Conservation (phyloP, 306 rosid genomes). For the Canavalia gladiata region DNA sequence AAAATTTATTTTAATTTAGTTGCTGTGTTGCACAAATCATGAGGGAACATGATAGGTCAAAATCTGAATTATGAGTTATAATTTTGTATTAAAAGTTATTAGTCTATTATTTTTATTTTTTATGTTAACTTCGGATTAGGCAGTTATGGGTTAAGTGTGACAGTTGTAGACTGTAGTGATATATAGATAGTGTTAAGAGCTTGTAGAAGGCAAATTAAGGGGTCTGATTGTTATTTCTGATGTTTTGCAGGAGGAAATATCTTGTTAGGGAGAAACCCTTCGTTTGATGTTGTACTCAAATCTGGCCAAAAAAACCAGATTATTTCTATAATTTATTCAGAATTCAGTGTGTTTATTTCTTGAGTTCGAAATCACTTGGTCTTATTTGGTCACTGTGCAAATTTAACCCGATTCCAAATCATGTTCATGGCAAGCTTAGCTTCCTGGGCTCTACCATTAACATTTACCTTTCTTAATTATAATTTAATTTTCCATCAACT, state of each 20-base stretch:
- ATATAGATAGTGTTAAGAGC: background rate
- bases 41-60: background rate
- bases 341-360: background rate
- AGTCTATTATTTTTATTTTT: background rate
- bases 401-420: background rate
- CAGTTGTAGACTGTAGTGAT: background rate
- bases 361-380: background rate
- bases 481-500: too few relatives aligned
- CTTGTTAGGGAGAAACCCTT: background rate
- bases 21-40: constrained; percentile 4
- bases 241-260: background rate
- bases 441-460: too few relatives aligned
- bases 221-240: background rate
- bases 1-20: constrained; percentile 4
- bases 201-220: background rate
- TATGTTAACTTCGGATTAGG: background rate
- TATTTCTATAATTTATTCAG: background rate
- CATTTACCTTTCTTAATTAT: too few relatives aligned
- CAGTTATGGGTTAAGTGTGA: background rate
- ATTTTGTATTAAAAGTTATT: background rate
- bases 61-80: background rate
- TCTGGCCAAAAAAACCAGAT: background rate
- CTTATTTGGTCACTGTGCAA: background rate
- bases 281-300: background rate
- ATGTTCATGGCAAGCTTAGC: too few relatives aligned